phyloP scores from a whole-genome alignment of 164 flowering plant genomes.

The Vitis rotundifolia region DNA sequence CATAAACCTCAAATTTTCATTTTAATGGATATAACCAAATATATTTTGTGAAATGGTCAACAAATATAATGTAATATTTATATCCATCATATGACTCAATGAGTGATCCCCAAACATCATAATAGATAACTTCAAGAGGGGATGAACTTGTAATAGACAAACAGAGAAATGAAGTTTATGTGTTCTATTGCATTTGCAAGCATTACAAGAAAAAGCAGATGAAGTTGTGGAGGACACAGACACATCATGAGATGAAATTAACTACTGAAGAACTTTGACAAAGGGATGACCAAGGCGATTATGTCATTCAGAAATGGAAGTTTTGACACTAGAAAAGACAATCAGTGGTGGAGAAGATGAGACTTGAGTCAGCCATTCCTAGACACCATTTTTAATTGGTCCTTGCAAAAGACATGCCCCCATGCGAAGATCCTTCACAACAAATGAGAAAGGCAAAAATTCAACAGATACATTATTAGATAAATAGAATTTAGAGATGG shows the following conservation, averaged over 20 bases:
- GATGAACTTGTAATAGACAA: neutral
- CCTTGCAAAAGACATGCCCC: conserved; percentile 9
- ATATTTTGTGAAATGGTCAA: too few species aligned
- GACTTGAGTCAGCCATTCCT: conserved; percentile 4
- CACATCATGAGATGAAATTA: neutral
- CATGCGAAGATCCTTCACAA: conserved; percentile 15
- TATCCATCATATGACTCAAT: too few species aligned
- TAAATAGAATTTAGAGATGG: conserved; percentile 7
- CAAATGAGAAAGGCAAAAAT: conserved; percentile 16
- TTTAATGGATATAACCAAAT: too few species aligned
- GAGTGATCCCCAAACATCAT: too few species aligned
- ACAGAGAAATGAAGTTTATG: conserved; percentile 6
- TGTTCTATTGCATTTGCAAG: conserved; percentile 7
- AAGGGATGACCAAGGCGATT: conserved; percentile 1
- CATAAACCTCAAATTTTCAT: too few species aligned
- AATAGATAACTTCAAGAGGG: too few species aligned
- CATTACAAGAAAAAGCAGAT: neutral
- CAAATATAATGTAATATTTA: too few species aligned
- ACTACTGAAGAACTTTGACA: neutral
- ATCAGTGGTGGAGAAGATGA: neutral
- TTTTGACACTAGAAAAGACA: conserved; percentile 7
- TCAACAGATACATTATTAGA: conserved; percentile 9
- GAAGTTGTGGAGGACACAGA: neutral
- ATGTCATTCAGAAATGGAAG: neutral
- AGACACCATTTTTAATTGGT: conserved; percentile 10